Percentiles rank a stretch among this genome's conserved stretches.
These are phyloP conservation scores for Elaeis guineensis DNA, from an alignment of 176 grass and related monocot genomes.

Conservation along the genomic window DNA sequence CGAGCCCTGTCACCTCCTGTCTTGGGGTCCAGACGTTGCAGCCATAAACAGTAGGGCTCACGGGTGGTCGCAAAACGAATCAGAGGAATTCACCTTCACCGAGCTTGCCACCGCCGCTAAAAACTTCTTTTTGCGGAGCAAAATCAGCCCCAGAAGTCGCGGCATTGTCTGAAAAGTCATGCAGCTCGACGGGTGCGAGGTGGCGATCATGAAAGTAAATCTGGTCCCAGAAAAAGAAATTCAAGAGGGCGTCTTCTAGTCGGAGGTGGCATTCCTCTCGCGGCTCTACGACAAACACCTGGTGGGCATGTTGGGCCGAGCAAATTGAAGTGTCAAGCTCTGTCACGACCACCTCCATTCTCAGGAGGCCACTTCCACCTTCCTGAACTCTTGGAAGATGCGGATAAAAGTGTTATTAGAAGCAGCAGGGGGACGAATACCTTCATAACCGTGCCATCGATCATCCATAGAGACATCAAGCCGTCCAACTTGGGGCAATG, in stretches of 20 bases:
- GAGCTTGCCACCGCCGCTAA: conserved; percentile 57
- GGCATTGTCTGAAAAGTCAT: conserved; percentile 61
- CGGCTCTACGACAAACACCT: conserved; percentile 94
- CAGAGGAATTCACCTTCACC: conserved; percentile 50
- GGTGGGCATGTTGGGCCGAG: conserved; percentile 48
- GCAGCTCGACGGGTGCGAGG: conserved; percentile 68
- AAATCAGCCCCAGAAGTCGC: conserved; percentile 71
- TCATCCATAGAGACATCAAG: too few relatives aligned
- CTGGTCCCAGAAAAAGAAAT: conserved; percentile 28
- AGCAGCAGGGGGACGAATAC: too few relatives aligned
- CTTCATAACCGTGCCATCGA: too few relatives aligned
- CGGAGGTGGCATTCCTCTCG: conserved; percentile 74
- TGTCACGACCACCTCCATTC: conserved; percentile 80
- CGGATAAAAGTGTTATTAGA: conserved; percentile 57
- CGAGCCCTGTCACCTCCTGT: conserved; percentile 47
- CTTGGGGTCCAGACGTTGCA: not conserved
- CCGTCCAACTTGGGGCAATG: too few relatives aligned
- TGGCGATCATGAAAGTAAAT: conserved; percentile 65
- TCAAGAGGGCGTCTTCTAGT: conserved; percentile 83
- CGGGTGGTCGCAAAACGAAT: conserved; percentile 56
- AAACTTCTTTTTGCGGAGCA: conserved; percentile 35
- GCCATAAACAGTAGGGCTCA: conserved; percentile 55
- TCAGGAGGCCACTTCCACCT: conserved; percentile 10
- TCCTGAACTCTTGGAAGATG: conserved; percentile 65
- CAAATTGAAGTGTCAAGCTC: conserved; percentile 85